Evolutionary conservation across 768 basidiomycete species (phyloP), one percentile per base, ranked within the genome.

Genomic region (Lactifluus pinguis): DNA sequence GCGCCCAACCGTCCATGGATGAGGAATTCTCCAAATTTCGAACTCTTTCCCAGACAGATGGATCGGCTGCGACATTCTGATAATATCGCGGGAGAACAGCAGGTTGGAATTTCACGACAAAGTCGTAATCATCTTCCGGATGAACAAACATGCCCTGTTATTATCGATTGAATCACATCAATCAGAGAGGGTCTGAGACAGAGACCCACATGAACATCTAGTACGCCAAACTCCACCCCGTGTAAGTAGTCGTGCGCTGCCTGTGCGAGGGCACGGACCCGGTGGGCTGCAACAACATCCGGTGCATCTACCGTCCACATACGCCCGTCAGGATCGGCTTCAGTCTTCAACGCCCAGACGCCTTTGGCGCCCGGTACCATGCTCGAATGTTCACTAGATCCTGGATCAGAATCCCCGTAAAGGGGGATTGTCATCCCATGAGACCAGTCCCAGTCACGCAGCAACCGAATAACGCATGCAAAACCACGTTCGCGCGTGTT

Each of bases 401-500:
- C 63, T 29, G 54, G 36, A 15, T 74, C 62, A 51, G 76, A 63
- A 44, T 77, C 66, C 57, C 75, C 79, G 64, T 89, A 91, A 45
- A 98, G 68, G 2, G 92, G 87, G 3, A 98, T 85, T 58, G 83
- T 79, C 25, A 95, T 51, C 1, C 84, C 84, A 19, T 83, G 77
- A 57, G 83, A 81, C 86, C 92, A 95, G 59, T 81, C 81, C 97
- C 95, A 98, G 19, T 84, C 81, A 63, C 79, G 83, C 60, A 99
- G 72, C 59, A 89, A 80, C 45, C 80, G 77, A 4, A 99, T 74
- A 1, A 89, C 84, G 2, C 79, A 71, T 1, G 89, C 81, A 69
- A 99, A 92, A 2, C 87, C 90, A 15, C 85, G 80, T 68, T 89
- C 87, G 65, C 89, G 92, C 69, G 85, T 89, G 4, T 78, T 79